Base-by-base conservation (phyloP, 202 grass and related monocot species). In the Cymbopogon flexuosus region DNA sequence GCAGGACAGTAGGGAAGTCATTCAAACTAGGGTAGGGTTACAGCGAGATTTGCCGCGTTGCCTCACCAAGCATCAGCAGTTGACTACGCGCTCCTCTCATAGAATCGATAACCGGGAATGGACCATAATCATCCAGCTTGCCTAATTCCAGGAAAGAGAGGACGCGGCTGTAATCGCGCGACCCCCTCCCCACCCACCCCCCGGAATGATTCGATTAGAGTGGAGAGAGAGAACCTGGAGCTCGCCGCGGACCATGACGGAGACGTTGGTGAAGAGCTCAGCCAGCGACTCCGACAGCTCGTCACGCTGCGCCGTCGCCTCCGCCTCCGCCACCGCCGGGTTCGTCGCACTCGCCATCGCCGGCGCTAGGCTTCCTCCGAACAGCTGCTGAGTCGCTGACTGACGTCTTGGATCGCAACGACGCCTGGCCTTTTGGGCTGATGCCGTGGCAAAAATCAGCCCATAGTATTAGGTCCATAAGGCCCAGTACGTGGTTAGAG, bases 171-270 rank as follows among this genome's bases (percentile, higher is more conserved):
- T 22, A 11, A 54, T 21, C 2, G 83, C 12, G 14, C 3, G 40
- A 35, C 52, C 9, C 1, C 15, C 11, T 10, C n/a, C n/a, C n/a
- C n/a, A n/a, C n/a, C n/a, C n/a, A n/a, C n/a, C n/a, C n/a, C n/a
- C n/a, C n/a, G n/a, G 27, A 19, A 59, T 5, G 21, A 1, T 40
- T 66, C 22, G 45, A 69, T 42, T 60, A 12, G 35, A 40, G 60
- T 12, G 2, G 35, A 34, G 8, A 1, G 70, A 5, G 18, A 24
- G 3, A 37, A 94, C 96, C 96, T 99, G 88, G 40, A 99, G 92
- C 84, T 99, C 92, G 80, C 90, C 88, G 88, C 92, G 88, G 75
- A 96, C 85, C 92, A 93, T 99, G 65, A 85, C 40, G 80, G 92
- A 91, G 73, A 96, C 80, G 84, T 85, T 85, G 65, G 83, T 51